A percentile compares a stretch with the other conserved stretches of the same genome.
phyloP scores from a whole-genome alignment of 1,284 basidiomycete genomes.

The Cerrena zonata region DNA sequence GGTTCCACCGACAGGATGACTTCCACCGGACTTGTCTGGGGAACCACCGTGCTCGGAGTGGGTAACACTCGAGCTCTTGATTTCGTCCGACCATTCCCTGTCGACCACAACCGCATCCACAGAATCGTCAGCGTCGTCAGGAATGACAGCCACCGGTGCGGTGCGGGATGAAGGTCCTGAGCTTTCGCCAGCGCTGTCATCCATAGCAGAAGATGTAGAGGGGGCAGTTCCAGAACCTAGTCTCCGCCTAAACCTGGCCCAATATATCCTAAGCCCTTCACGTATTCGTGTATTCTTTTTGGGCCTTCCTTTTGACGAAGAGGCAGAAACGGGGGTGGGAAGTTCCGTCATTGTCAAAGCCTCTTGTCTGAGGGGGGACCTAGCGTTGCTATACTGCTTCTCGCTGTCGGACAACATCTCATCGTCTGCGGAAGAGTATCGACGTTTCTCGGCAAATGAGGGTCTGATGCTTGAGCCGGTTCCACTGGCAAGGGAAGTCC shows the following conservation, averaged over 20 bases:
- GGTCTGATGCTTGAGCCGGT: constrained; percentile 11
- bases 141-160: too few relatives aligned
- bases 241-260: constrained; percentile 5
- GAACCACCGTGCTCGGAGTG: constrained; percentile 9
- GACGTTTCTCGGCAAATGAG: constrained; percentile 1
- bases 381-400: neutral
- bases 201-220: constrained; percentile 10
- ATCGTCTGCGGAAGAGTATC: neutral
- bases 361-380: neutral
- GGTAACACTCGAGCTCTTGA: constrained; percentile 10
- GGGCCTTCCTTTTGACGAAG: neutral
- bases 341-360: neutral
- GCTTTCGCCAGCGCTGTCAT: constrained; percentile 11
- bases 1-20: constrained; percentile 13
- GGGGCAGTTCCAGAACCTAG: constrained; percentile 11
- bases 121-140: constrained; percentile 7
- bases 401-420: neutral
- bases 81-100: constrained; percentile 9
- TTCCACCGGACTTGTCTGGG: constrained; percentile 10
- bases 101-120: constrained; percentile 13
- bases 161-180: neutral
- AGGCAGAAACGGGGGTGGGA: neutral
- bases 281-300: constrained; percentile 2
- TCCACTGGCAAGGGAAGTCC: constrained; percentile 9
- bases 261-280: constrained; percentile 2